phyloP scores from a whole-genome alignment of 2,329 filamentous ascomycete species.

The Sarocladiaceae sp. region DNA sequence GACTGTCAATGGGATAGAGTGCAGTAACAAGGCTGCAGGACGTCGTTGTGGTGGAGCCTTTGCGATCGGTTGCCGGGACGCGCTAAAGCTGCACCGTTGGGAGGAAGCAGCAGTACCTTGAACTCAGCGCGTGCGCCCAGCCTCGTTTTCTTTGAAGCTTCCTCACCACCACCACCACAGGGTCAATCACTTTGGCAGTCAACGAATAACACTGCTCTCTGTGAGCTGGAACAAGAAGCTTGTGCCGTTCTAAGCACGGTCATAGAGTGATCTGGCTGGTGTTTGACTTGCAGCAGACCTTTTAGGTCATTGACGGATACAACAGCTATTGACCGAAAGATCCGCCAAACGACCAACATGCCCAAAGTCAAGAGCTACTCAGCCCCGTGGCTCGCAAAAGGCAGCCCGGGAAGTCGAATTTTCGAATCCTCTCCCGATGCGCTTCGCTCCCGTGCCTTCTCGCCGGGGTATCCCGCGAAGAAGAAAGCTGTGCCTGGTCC shows the following conservation, averaged over 20 bases:
- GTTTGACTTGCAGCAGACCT: not conserved
- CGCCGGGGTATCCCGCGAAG: constrained; percentile 36
- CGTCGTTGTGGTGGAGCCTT: constrained; percentile 6
- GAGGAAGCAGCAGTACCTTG: not conserved
- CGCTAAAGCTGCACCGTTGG: not conserved
- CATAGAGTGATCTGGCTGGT: not conserved
- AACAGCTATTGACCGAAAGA: constrained; percentile 5
- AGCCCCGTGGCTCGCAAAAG: constrained; percentile 79
- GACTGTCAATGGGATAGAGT: not conserved
- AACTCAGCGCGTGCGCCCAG: constrained; percentile 4
- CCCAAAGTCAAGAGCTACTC: constrained; percentile 82
- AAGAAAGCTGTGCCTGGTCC: constrained; percentile 44
- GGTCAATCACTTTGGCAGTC: not conserved
- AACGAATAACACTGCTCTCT: not conserved
- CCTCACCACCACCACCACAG: not conserved
- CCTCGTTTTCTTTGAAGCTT: constrained; percentile 5
- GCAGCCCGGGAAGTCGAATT: constrained; percentile 71
- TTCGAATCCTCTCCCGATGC: constrained; percentile 54
- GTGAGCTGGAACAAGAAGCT: not conserved
- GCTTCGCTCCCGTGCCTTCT: constrained; percentile 31
- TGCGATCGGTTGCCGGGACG: not conserved
- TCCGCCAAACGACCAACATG: constrained; percentile 48
- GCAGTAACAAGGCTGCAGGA: constrained; percentile 7
- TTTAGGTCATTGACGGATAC: not conserved
- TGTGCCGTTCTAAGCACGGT: not conserved